These are phyloP conservation scores for Chaetoscypha palmicola DNA, from an alignment of 2,329 filamentous ascomycete genomes.

Conservation along the genomic window DNA sequence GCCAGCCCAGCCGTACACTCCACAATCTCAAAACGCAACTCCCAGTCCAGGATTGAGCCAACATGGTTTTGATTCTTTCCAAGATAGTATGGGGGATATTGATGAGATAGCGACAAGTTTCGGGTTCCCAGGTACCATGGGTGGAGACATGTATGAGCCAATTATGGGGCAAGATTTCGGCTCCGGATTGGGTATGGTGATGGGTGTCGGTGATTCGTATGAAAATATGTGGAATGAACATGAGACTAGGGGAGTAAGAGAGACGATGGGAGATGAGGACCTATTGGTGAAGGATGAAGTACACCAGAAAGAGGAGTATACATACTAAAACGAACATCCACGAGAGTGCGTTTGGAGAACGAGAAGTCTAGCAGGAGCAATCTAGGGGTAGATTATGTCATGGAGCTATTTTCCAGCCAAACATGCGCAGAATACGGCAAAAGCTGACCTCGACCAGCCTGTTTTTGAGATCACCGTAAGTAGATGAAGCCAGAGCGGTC, in stretches of 20 bases:
- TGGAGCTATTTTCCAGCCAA: no score
- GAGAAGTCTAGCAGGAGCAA: no score
- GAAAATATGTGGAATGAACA: neutral
- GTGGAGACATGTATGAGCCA: neutral
- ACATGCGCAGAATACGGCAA: no score
- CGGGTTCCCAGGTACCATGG: constrained; percentile 1
- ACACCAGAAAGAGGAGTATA: neutral
- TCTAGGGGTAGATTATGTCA: no score
- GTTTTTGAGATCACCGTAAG: no score
- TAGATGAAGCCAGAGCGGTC: no score
- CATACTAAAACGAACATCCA: no score
- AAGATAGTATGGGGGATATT: neutral
- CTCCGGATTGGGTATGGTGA: neutral
- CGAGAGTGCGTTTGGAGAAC: no score
- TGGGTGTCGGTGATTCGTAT: constrained; percentile 1
- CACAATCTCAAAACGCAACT: constrained; percentile 5
- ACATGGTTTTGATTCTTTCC: neutral
- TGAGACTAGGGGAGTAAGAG: neutral
- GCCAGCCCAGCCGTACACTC: neutral
- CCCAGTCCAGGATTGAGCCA: constrained; percentile 5
- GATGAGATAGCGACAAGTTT: constrained; percentile 5
- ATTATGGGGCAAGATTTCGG: neutral
- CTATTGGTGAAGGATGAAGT: neutral
- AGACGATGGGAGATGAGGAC: neutral
- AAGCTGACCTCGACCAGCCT: no score